phyloP scores from a whole-genome alignment of 192 early-diverging fungal genomes.

The Linnemannia elongata region DNA sequence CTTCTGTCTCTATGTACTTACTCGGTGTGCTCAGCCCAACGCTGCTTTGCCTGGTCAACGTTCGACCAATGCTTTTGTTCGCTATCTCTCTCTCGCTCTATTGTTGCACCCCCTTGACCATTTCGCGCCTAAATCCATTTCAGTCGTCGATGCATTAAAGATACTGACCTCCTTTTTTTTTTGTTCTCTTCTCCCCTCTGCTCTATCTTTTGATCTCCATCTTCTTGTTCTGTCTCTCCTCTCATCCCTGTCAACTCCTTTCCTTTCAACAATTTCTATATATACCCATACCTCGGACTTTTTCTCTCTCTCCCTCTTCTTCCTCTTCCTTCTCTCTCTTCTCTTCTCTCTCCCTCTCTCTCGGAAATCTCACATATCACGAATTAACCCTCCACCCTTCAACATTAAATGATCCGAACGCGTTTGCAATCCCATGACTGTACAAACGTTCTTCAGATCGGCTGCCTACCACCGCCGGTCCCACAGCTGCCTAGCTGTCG shows the following conservation, averaged over 20 bases:
- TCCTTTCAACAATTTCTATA: background rate
- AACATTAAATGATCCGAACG: background rate
- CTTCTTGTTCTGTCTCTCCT: background rate
- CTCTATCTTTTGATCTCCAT: background rate
- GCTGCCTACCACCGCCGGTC: conserved; percentile 48
- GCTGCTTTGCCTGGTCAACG: background rate
- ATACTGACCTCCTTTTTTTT: conserved; percentile 16
- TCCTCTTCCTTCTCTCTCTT: background rate
- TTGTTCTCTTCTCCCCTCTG: background rate
- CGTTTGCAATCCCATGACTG: conserved; percentile 16
- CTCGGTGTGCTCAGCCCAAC: conserved; percentile 8
- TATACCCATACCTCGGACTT: background rate
- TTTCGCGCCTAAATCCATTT: background rate
- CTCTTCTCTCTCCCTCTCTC: background rate
- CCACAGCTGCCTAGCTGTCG: conserved; percentile 43
- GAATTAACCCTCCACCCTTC: background rate
- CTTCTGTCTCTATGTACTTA: background rate
- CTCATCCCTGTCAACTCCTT: background rate
- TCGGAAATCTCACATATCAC: background rate
- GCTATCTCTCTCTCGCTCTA: background rate
- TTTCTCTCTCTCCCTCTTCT: background rate
- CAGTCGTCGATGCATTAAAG: background rate
- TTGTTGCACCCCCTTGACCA: background rate
- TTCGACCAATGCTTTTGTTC: background rate
- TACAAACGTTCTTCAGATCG: conserved; percentile 32